phyloP scores from a whole-genome alignment of 345 rosid genomes.

The Aquilaria malaccensis region DNA sequence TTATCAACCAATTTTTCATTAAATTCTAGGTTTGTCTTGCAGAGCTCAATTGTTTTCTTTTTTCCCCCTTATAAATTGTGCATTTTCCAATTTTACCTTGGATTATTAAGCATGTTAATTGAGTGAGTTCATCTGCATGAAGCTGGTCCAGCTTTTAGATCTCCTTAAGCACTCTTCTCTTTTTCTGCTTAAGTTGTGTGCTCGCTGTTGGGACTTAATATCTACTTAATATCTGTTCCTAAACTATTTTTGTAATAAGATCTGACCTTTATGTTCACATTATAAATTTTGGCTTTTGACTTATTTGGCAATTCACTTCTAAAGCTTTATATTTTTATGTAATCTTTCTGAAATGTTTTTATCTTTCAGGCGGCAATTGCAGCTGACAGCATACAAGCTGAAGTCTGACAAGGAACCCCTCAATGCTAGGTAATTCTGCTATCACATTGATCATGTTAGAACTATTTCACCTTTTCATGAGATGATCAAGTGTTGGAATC shows the following conservation, averaged over 20 bases:
- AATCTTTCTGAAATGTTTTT: slow-evolving; percentile 6
- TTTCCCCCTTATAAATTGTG: no score
- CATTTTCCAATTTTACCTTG: no score
- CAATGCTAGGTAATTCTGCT: slow-evolving; percentile 65
- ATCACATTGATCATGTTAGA: neutral
- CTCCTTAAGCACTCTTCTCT: neutral
- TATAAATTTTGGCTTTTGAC: no score
- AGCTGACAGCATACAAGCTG: slow-evolving; percentile 68
- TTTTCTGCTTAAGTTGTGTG: neutral
- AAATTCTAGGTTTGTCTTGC: slow-evolving; percentile 55
- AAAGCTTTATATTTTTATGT: neutral
- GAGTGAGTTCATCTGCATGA: no score
- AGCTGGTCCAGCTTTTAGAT: neutral
- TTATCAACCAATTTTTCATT: slow-evolving; percentile 48
- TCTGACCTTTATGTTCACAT: no score
- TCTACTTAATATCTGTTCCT: no score
- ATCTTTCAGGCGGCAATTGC: slow-evolving; percentile 64
- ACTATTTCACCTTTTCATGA: no score
- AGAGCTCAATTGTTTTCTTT: slow-evolving; percentile 6
- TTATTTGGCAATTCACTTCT: no score
- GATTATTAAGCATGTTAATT: no score
- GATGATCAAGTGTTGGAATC: no score
- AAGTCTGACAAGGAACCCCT: slow-evolving; percentile 88
- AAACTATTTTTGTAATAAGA: no score
- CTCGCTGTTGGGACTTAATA: neutral